phyloP scores from a whole-genome alignment of 768 basidiomycete genomes.

The Scleroderma bovista region DNA sequence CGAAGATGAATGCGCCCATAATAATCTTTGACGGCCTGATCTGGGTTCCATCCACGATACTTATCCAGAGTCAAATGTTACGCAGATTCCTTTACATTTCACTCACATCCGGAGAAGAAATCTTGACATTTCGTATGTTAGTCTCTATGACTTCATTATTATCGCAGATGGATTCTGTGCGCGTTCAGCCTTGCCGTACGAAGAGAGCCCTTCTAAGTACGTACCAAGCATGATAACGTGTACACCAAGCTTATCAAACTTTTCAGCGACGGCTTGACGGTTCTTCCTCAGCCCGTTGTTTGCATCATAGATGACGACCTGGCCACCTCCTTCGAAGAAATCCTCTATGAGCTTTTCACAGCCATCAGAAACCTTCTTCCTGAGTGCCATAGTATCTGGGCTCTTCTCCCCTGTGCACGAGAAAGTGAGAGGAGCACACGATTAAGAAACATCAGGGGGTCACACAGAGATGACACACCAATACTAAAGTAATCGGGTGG shows the following conservation, averaged over 20 bases:
- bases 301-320: conserved; percentile 98
- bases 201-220: conserved; percentile 5
- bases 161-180: conserved; percentile 82
- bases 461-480: conserved; percentile 37
- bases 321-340: conserved; percentile 82
- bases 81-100: not conserved
- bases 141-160: conserved; percentile 88
- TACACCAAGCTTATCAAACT: conserved; percentile 79
- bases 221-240: conserved; percentile 92
- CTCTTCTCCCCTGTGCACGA: conserved; percentile 61
- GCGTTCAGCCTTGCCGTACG: conserved; percentile 1
- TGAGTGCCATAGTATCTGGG: conserved; percentile 70
- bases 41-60: conserved; percentile 93
- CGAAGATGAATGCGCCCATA: conserved; percentile 84
- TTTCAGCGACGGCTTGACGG: conserved; percentile 71
- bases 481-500: conserved; percentile 91
- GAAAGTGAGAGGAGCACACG: not conserved
- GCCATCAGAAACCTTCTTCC: conserved; percentile 70
- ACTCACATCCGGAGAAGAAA: conserved; percentile 94
- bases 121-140: conserved; percentile 95
- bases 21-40: conserved; percentile 89
- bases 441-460: too few relatives aligned
- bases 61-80: conserved; percentile 25
- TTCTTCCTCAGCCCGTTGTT: conserved; percentile 79
- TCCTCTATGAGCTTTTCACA: conserved; percentile 88